Conservation (phyloP, 805 yeast genomes). For the Monosporozyma aquatica region DNA sequence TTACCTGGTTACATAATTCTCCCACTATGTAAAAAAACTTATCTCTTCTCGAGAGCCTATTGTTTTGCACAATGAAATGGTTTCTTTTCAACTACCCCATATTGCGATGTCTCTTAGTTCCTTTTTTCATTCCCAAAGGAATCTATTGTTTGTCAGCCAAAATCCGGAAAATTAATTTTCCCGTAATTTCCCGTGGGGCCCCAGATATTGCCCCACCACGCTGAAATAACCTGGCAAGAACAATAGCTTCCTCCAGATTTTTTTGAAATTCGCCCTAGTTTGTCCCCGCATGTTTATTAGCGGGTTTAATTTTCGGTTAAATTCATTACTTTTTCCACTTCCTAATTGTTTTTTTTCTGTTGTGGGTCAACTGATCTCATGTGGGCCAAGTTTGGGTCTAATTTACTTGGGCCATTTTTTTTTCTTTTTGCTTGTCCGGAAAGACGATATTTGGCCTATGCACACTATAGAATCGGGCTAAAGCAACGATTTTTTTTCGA, state of each 20-base stretch:
- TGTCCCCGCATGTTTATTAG: neutral
- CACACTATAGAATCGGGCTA: no score
- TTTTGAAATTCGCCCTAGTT: neutral
- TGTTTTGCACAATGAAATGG: neutral
- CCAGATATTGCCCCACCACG: neutral
- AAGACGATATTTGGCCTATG: no score
- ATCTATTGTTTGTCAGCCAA: neutral
- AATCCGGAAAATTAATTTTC: neutral
- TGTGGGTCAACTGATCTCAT: no score
- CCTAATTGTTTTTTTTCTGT: neutral
- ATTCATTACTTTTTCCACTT: neutral
- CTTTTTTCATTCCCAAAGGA: neutral
- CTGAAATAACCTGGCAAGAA: neutral
- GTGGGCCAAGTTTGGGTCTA: no score
- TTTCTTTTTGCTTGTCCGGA: no score
- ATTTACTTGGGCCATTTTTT: no score
- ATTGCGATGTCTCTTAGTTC: neutral
- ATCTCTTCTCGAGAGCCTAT: neutral
- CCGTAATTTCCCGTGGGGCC: constrained; percentile 2
- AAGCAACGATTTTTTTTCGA: no score
- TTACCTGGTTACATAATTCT: neutral
- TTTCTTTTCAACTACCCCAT: neutral
- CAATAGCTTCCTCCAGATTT: neutral
- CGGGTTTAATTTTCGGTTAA: neutral
- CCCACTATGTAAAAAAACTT: no score